Conservation (phyloP, 2,329 filamentous ascomycete genomes). For the Drechmeria coniospora region DNA sequence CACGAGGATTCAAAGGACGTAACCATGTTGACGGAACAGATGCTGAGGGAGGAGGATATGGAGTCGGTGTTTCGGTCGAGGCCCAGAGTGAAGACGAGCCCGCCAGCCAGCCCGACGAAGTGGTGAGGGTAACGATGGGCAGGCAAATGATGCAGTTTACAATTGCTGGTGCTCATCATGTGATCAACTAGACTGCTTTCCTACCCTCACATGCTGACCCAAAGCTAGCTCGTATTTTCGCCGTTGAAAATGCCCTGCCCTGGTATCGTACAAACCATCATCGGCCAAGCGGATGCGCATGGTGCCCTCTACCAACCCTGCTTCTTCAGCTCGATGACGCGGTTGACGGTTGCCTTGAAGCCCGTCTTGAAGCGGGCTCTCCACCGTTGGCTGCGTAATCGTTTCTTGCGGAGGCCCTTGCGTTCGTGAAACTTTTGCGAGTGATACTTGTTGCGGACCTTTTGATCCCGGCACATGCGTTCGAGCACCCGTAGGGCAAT, state of each 20-base stretch:
- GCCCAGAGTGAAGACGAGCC: slow-evolving; percentile 66
- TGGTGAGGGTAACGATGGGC: slow-evolving; percentile 13
- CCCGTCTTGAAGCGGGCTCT: slow-evolving; percentile 50
- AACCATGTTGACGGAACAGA: slow-evolving; percentile 46
- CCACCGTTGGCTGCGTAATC: slow-evolving; percentile 55
- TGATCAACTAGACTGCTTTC: background rate
- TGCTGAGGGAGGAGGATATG: slow-evolving; percentile 61
- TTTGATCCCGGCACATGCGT: slow-evolving; percentile 32
- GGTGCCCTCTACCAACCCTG: slow-evolving; percentile 54
- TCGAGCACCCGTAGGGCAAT: slow-evolving; percentile 27
- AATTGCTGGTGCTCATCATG: background rate
- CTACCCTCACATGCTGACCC: no score
- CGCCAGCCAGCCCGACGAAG: slow-evolving; percentile 35
- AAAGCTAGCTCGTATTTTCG: no score
- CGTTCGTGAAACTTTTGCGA: slow-evolving; percentile 61
- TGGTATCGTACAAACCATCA: slow-evolving; percentile 1
- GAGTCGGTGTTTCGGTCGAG: slow-evolving; percentile 74
- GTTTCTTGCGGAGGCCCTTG: slow-evolving; percentile 62
- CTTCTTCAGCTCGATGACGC: slow-evolving; percentile 54
- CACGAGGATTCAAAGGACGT: slow-evolving; percentile 27
- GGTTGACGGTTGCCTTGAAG: slow-evolving; percentile 46
- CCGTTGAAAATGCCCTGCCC: no score
- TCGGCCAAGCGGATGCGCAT: background rate
- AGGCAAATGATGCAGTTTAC: background rate
- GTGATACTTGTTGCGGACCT: slow-evolving; percentile 36